phyloP scores from a whole-genome alignment of 192 early-diverging fungal species.

The Podila minutissima region DNA sequence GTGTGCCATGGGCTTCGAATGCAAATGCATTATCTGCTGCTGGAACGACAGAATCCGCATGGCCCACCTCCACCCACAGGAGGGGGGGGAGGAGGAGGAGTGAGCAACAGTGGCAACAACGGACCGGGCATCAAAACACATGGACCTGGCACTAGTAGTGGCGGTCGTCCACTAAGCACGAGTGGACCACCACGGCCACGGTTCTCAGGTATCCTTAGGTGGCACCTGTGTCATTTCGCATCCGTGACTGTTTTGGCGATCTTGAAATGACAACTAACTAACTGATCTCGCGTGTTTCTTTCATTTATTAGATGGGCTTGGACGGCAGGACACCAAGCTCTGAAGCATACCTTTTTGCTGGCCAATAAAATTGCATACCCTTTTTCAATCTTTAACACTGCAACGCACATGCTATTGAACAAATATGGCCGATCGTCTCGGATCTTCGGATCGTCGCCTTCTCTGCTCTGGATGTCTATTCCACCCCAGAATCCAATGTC shows the following conservation, averaged over 20 bases:
- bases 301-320: constrained; percentile 17
- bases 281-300: not conserved
- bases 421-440: too few relatives aligned
- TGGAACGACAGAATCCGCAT: constrained; percentile 55
- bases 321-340: constrained; percentile 44
- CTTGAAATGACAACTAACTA: not conserved
- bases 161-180: constrained; percentile 25
- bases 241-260: constrained; percentile 2
- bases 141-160: not conserved
- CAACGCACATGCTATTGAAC: too few relatives aligned
- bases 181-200: constrained; percentile 29
- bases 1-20: constrained; percentile 73
- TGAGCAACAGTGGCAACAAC: constrained; percentile 8
- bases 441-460: too few relatives aligned
- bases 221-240: not conserved
- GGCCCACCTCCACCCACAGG: constrained; percentile 11
- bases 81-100: not conserved
- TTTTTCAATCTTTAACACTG: not conserved
- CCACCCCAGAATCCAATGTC: too few relatives aligned
- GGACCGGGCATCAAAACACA: not conserved
- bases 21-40: constrained; percentile 74
- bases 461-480: too few relatives aligned
- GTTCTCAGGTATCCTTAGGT: constrained; percentile 18
- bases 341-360: not conserved
- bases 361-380: constrained; percentile 2